A percentile compares a stretch with the other conserved stretches of the same genome.
Evolutionary conservation across 163 green algal genomes (phyloP).

Genomic region (Chlamydomonas reinhardtii): DNA sequence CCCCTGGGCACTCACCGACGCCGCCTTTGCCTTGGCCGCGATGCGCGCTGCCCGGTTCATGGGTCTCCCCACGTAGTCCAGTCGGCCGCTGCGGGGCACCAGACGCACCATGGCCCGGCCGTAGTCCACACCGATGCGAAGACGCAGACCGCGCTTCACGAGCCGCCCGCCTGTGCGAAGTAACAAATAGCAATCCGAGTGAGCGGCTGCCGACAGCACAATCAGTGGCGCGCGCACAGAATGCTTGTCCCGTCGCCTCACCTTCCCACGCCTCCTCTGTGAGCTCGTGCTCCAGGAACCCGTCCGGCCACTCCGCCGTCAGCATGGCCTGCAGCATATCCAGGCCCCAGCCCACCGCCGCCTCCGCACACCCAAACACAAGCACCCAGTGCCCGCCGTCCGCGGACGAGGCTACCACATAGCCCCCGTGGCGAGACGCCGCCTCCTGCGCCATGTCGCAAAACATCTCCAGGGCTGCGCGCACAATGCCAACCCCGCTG

Average conservation of each 20-base stretch:
- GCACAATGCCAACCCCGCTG: neutral
- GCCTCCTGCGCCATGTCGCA: neutral
- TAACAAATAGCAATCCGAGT: neutral
- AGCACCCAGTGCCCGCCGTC: constrained; percentile 43
- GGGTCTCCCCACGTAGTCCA: constrained; percentile 38
- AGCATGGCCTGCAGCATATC: constrained; percentile 30
- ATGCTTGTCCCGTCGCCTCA: too few species aligned
- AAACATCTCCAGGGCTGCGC: neutral
- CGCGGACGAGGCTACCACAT: constrained; percentile 20
- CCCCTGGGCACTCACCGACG: neutral
- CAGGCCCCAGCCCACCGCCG: constrained; percentile 20
- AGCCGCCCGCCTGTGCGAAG: neutral
- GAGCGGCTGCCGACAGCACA: neutral
- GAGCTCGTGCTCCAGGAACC: constrained; percentile 43
- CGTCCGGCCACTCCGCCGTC: constrained; percentile 8
- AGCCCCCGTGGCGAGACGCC: neutral
- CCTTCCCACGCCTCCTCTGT: constrained; percentile 44
- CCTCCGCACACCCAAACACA: constrained; percentile 14
- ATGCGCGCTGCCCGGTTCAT: constrained; percentile 38
- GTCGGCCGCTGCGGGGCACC: constrained; percentile 25
- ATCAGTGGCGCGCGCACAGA: too few species aligned
- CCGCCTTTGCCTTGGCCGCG: constrained; percentile 44
- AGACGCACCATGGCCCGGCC: constrained; percentile 13
- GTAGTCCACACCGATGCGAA: constrained; percentile 23
- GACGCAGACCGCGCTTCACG: constrained; percentile 21